These are phyloP conservation scores for Globisporangium viniferum DNA, from an alignment of 352 stramenopile genomes.

Conservation along the genomic window DNA sequence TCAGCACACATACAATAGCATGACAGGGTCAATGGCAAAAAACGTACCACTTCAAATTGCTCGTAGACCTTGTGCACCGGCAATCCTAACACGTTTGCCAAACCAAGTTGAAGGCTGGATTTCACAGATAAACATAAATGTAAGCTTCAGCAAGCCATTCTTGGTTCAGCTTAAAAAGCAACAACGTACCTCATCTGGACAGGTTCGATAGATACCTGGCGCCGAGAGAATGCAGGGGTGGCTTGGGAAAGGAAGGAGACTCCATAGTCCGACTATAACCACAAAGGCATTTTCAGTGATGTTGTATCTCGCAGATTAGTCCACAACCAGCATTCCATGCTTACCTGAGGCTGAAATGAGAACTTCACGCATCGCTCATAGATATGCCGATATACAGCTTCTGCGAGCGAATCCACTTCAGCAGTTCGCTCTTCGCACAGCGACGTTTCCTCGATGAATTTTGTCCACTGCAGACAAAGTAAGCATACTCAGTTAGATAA, in stretches of 20 bases:
- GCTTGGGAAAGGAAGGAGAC: slow-evolving; percentile 72
- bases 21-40: background rate
- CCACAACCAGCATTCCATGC: background rate
- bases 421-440: slow-evolving; percentile 55
- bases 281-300: slow-evolving; percentile 4
- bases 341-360: slow-evolving; percentile 71
- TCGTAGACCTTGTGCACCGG: slow-evolving; percentile 70
- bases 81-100: slow-evolving; percentile 66
- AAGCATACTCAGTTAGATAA: background rate
- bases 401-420: slow-evolving; percentile 64
- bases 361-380: slow-evolving; percentile 77
- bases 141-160: slow-evolving; percentile 2
- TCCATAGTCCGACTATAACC: slow-evolving; percentile 68
- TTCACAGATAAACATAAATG: background rate
- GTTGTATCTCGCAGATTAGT: background rate
- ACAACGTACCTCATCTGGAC: slow-evolving; percentile 76
- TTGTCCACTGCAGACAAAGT: slow-evolving; percentile 43
- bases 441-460: slow-evolving; percentile 52
- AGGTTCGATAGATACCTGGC: slow-evolving; percentile 63
- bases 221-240: slow-evolving; percentile 45
- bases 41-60: slow-evolving; percentile 68
- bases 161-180: background rate
- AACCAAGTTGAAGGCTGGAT: slow-evolving; percentile 65
- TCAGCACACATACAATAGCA: background rate
- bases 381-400: slow-evolving; percentile 78